Conservation (phyloP, 225 moss, liverwort and hornwort species). For the Pleurozium schreberi region DNA sequence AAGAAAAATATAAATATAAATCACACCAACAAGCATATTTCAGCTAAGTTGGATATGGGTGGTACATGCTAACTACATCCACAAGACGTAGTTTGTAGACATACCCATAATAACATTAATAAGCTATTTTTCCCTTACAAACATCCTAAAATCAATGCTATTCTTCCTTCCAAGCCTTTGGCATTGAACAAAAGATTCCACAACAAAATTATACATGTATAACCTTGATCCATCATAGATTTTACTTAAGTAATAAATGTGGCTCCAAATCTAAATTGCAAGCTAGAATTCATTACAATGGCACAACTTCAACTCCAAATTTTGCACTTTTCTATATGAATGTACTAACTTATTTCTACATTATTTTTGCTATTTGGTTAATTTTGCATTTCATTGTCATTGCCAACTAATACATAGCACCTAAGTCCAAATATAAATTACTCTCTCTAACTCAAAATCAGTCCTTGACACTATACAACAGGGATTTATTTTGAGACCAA, state of each 20-base stretch:
- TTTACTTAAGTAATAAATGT: neutral
- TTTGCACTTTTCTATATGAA: neutral
- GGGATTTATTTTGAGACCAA: no score
- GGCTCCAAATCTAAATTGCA: neutral
- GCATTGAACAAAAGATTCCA: neutral
- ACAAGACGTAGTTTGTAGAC: neutral
- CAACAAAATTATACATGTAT: neutral
- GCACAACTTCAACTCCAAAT: neutral
- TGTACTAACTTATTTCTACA: neutral
- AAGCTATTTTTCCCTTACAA: neutral
- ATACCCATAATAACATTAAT: neutral
- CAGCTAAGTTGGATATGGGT: neutral
- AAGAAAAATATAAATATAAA: neutral
- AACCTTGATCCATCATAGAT: neutral
- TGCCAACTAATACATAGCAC: neutral
- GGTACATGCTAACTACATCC: accelerated
- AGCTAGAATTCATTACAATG: neutral
- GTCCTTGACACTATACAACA: no score
- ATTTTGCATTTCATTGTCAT: neutral
- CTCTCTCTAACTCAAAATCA: no score
- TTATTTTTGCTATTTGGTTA: neutral
- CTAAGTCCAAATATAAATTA: no score
- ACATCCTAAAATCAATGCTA: neutral
- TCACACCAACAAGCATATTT: neutral
- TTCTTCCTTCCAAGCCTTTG: neutral